These are phyloP conservation scores for Aspergillus japonicus DNA, from an alignment of 2,329 filamentous ascomycete genomes.

Conservation along the genomic window DNA sequence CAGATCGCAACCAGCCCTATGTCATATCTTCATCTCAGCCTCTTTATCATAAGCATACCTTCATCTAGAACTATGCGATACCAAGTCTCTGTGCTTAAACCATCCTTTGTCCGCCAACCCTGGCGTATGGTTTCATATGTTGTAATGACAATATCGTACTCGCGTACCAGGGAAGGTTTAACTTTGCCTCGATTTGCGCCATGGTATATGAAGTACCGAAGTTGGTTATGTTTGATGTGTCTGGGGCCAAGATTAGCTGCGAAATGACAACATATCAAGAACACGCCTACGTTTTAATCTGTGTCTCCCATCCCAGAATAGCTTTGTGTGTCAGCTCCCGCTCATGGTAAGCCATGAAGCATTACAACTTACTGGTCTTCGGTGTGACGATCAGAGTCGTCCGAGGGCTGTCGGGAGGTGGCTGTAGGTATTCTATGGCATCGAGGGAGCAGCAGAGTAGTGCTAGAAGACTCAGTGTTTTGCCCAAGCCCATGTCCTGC, in stretches of 20 bases:
- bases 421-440: neutral
- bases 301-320: slow-evolving; percentile 2
- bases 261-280: neutral
- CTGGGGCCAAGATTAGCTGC: neutral
- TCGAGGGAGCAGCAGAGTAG: slow-evolving; percentile 2
- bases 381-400: slow-evolving; percentile 6
- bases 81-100: neutral
- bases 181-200: neutral
- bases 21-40: neutral
- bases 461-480: slow-evolving; percentile 2
- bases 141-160: slow-evolving; percentile 7
- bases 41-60: neutral
- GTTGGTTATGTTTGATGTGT: neutral
- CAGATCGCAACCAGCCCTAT: neutral
- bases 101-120: neutral
- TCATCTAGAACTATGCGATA: slow-evolving; percentile 8
- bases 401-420: neutral
- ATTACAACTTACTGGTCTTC: slow-evolving; percentile 7
- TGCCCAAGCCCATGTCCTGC: slow-evolving; percentile 11
- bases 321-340: neutral
- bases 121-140: slow-evolving; percentile 5
- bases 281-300: slow-evolving; percentile 2
- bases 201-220: slow-evolving; percentile 6
- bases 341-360: too few species aligned
- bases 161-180: neutral